phyloP scores from a whole-genome alignment of 2,329 filamentous ascomycete species.

The Canariomyces notabilis region DNA sequence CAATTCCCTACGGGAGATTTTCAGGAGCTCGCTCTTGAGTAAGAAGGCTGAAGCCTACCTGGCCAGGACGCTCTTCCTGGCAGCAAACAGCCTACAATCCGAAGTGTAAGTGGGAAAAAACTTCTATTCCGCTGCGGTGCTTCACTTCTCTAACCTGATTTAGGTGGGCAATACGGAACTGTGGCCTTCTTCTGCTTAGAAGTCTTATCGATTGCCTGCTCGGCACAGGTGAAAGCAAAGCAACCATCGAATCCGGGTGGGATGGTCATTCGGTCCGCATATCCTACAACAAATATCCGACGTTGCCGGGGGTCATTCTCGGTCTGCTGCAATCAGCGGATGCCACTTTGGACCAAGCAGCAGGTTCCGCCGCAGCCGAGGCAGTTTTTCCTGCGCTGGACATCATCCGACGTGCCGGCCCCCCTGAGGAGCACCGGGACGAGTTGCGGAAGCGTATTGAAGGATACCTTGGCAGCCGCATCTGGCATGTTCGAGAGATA shows the following conservation, averaged over 20 bases:
- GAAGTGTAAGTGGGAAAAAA: conserved; percentile 55
- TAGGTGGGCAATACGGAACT: conserved; percentile 92
- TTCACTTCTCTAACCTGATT: conserved; percentile 1
- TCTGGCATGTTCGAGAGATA: conserved; percentile 80
- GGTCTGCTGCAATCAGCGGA: conserved; percentile 54
- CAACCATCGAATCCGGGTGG: conserved; percentile 56
- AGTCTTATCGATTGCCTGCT: conserved; percentile 76
- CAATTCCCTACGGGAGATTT: conserved; percentile 89
- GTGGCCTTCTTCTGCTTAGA: conserved; percentile 80
- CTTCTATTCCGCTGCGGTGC: neutral
- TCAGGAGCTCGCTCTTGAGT: conserved; percentile 74
- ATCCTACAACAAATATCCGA: conserved; percentile 64
- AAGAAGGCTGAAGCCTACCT: conserved; percentile 69
- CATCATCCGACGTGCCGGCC: conserved; percentile 66
- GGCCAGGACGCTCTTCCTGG: conserved; percentile 69
- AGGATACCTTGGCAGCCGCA: conserved; percentile 59
- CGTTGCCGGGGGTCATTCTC: conserved; percentile 59
- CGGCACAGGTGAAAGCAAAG: conserved; percentile 68
- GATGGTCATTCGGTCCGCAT: conserved; percentile 60
- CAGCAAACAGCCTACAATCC: conserved; percentile 72
- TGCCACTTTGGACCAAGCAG: conserved; percentile 36
- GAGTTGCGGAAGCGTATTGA: conserved; percentile 55
- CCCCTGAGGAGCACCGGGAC: conserved; percentile 52
- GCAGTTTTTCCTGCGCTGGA: conserved; percentile 80
- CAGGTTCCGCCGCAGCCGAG: conserved; percentile 47